Evolutionary conservation across 306 rosid genomes (phyloP).

Genomic region (Rubus parviflorus): DNA sequence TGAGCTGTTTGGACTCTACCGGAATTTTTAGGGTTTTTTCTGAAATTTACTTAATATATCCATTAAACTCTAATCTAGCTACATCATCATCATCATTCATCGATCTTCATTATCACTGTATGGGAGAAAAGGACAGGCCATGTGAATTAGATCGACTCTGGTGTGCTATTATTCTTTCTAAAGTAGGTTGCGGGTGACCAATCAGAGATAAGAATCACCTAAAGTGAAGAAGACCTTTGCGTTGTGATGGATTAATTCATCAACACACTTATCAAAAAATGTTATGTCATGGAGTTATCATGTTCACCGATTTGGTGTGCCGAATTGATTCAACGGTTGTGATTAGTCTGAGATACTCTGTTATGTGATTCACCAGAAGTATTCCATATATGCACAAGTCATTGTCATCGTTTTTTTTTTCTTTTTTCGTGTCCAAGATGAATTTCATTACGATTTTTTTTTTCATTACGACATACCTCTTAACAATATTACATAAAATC

Average conservation of each 20-base stretch:
- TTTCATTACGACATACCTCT: too few species aligned
- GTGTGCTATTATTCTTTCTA: conserved; percentile 25
- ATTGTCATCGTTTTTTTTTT: not conserved
- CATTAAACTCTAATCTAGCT: conserved; percentile 25
- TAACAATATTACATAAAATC: too few species aligned
- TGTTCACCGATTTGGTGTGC: not conserved
- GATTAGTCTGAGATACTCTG: not conserved
- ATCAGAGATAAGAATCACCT: conserved; percentile 9
- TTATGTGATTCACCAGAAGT: not conserved
- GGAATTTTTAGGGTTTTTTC: conserved; percentile 33
- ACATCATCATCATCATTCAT: not conserved
- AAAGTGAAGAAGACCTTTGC: not conserved
- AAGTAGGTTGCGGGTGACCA: conserved; percentile 25
- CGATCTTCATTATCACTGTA: conserved; percentile 23
- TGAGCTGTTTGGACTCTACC: conserved; percentile 48
- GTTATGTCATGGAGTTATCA: not conserved
- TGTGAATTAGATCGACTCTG: conserved; percentile 40
- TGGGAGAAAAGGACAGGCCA: conserved; percentile 49
- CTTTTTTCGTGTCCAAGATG: not conserved
- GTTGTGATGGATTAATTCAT: not conserved
- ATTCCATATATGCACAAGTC: too few species aligned
- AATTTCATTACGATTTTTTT: too few species aligned
- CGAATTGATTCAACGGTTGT: not conserved
- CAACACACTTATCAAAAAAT: not conserved
- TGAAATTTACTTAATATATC: conserved; percentile 28